Base-by-base conservation (phyloP, 345 rosid genomes). In the Nephelium lappaceum region DNA sequence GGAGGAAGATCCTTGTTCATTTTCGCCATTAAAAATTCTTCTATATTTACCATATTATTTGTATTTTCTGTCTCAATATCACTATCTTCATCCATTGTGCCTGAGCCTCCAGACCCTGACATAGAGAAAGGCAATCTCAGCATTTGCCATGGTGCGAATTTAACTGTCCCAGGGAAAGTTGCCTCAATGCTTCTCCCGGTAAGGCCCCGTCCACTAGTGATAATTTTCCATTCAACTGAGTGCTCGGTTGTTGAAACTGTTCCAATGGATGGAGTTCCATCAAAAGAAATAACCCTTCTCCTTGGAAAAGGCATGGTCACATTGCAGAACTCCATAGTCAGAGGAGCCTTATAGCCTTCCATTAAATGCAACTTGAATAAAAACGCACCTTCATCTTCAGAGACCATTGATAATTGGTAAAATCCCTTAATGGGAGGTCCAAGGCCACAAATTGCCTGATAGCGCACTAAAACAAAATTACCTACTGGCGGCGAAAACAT, bases 361-460 rank as follows among this genome's bases (percentile, higher is more conserved):
- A 94, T 92, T 62, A 96, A 88, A 49, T 72, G 79, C 85, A 96
- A 82, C 87, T 91, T 94, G 83, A 92, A 94, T 72, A 96, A 88
- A 81, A 96, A 94, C 47, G 99, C 99, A 73, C 98, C 98, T 85
- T 96, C 95, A 74, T 94, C 95, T 83, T 96, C 99, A 61, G 93
- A 94, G 64, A 96, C 95, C 99, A 96, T 93, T 24, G 99, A 96
- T 72, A 96, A 84, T 80, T 96, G 99, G 84, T 96, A 96, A 76
- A 96, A 96, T 61, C 93, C 98, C 80, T 90, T 91, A 73, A 96
- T 76, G n/a, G 97, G 98, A 74, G 98, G 97, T 81, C 96, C 89
- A 76, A 91, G 84, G 49, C 86, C 77, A 77, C 95, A 94, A 69
- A 74, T 77, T 55, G 97, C 98, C 80, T 90, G 97, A 87, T 96